Conservation (phyloP, 306 rosid genomes). For the Coriaria nepalensis region DNA sequence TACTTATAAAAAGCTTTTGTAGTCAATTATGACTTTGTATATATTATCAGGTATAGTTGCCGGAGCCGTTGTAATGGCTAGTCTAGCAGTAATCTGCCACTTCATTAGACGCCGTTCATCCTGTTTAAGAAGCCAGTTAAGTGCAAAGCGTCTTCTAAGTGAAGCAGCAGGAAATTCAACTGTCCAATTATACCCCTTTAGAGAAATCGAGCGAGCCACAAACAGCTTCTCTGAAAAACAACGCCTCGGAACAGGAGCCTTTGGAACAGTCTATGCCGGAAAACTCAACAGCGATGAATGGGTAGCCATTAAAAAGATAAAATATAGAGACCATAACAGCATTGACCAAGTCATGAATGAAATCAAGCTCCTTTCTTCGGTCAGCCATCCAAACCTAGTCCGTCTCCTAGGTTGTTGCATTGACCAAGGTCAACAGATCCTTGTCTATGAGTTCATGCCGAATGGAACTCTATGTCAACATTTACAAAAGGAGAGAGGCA, state of each 20-base stretch:
- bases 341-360: constrained; percentile 93
- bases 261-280: constrained; percentile 84
- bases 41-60: constrained; percentile 27
- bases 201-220: constrained; percentile 71
- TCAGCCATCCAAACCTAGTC: constrained; percentile 87
- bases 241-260: constrained; percentile 87
- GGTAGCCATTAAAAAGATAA: constrained; percentile 82
- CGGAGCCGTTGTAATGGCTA: constrained; percentile 50
- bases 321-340: constrained; percentile 64
- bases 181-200: constrained; percentile 60
- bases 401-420: constrained; percentile 94
- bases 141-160: constrained; percentile 48
- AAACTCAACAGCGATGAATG: constrained; percentile 59
- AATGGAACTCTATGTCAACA: constrained; percentile 83
- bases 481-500: constrained; percentile 57
- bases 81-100: constrained; percentile 33
- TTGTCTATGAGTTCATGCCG: constrained; percentile 84
- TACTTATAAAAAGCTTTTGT: background rate
- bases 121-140: constrained; percentile 47
- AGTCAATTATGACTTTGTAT: background rate
- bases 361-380: constrained; percentile 84
- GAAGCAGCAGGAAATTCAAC: constrained; percentile 83
- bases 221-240: constrained; percentile 60
- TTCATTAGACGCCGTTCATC: constrained; percentile 49
- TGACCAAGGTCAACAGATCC: constrained; percentile 83